Evolutionary conservation across 2,329 filamentous ascomycete species (phyloP).

Genomic region (Penicillium sp.): DNA sequence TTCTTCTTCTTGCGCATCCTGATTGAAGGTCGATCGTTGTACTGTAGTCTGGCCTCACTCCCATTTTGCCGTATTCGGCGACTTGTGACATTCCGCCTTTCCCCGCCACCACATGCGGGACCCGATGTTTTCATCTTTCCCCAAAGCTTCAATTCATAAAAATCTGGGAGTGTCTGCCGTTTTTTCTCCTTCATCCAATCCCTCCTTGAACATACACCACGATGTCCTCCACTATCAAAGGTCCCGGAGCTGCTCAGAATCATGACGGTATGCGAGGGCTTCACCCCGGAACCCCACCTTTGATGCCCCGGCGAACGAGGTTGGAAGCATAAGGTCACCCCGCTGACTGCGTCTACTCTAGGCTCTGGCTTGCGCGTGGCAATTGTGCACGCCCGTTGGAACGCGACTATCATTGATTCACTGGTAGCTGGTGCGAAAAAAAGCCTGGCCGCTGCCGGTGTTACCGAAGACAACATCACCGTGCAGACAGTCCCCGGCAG

Average conservation of each 20-base stretch:
- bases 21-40: not conserved
- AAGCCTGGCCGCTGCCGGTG: constrained; percentile 72
- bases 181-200: too few species aligned
- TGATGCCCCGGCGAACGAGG: not conserved
- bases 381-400: constrained; percentile 97
- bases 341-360: constrained; percentile 13
- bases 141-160: not conserved
- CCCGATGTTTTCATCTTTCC: constrained; percentile 1
- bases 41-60: too few species aligned
- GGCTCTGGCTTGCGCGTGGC: constrained; percentile 79
- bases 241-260: constrained; percentile 57
- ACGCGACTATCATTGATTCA: constrained; percentile 79
- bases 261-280: constrained; percentile 56
- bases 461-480: constrained; percentile 83
- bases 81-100: constrained; percentile 1
- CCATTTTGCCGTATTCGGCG: not conserved
- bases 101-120: not conserved
- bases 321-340: too few species aligned
- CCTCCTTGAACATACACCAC: constrained; percentile 8
- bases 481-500: constrained; percentile 86
- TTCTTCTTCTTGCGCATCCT: constrained; percentile 4
- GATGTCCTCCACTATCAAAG: constrained; percentile 60
- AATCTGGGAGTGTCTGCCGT: not conserved
- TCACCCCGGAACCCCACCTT: not conserved
- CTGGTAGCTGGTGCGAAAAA: constrained; percentile 78